Base-by-base conservation (phyloP, 768 basidiomycete species). In the Rhodosporidiobolus odoratus region DNA sequence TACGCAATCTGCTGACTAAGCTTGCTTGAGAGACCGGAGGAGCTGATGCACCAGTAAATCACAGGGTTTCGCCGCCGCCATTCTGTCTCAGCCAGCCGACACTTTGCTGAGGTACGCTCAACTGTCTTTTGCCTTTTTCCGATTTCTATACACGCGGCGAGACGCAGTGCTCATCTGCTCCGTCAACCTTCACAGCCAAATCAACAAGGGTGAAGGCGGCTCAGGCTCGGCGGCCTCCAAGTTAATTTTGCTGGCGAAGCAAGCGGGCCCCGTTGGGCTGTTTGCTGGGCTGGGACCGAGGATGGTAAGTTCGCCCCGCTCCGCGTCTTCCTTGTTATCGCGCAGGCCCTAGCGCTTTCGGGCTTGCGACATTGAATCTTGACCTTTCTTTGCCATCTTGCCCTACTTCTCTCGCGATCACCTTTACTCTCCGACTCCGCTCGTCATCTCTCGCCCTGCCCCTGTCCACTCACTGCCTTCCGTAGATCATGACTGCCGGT, bases 151-250 rank as follows among this genome's bases (percentile, higher is more conserved):
- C n/a, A n/a, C n/a, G n/a, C n/a, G n/a, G n/a, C n/a, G n/a, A n/a
- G n/a, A n/a, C n/a, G n/a, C n/a, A n/a, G n/a, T n/a, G n/a, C n/a
- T n/a, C n/a, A n/a, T n/a, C n/a, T n/a, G n/a, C n/a, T n/a, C n/a
- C n/a, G n/a, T n/a, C n/a, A n/a, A n/a, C n/a, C 48, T 50, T 23
- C 48, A 23, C 65, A 74, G 74, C 35, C 52, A 58, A 35, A 77
- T 78, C 69, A 78, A 78, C 69, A 75, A 78, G 68, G 77, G 77
- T 37, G 59, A 75, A 47, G 77, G 77, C 4, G 75, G 75, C 12
- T 43, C 47, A 12, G 76, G 76, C 3, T 52, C 48, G 0, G 59
- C 69, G 1, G 17, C 68, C 0, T 58, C 61, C 2, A 72, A 73
- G 30, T 62, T 78, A 25, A 35, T 68, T 27, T 25, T 41, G 8